Evolutionary conservation across 2,329 filamentous ascomycete genomes (phyloP).

Genomic region (Phaeosphaeria sp.): DNA sequence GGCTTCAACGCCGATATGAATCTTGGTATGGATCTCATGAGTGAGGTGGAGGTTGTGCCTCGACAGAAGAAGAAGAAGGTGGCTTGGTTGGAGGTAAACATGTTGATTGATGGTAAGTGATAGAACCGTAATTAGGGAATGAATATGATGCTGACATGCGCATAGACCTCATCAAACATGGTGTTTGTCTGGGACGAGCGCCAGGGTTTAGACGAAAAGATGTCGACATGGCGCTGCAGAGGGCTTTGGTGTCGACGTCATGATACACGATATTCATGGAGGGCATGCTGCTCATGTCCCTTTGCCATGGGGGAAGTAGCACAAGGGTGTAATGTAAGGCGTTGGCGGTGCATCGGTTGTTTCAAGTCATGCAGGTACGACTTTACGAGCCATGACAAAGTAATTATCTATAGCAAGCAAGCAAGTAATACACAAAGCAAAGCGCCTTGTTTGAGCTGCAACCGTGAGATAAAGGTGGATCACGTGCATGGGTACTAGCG

Average conservation of each 20-base stretch:
- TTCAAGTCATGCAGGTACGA: background rate
- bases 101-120: constrained; percentile 52
- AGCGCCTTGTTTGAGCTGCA: background rate
- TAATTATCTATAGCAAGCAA: background rate
- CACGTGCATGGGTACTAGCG: constrained; percentile 6
- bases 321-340: background rate
- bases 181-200: constrained; percentile 52
- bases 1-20: constrained; percentile 14
- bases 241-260: constrained; percentile 38
- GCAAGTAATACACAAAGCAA: background rate
- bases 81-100: constrained; percentile 52
- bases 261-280: constrained; percentile 2
- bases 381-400: background rate
- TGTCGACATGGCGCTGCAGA: constrained; percentile 50
- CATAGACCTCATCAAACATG: constrained; percentile 45
- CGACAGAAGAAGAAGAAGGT: constrained; percentile 41
- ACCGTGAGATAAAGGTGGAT: background rate
- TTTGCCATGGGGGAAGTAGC: background rate
- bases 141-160: background rate
- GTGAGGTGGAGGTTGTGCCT: constrained; percentile 10
- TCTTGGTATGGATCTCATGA: constrained; percentile 29
- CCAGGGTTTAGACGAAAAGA: constrained; percentile 53
- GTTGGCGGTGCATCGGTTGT: background rate
- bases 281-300: background rate
- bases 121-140: background rate